Evolutionary conservation across 306 rosid genomes (phyloP).

Genomic region (barrel medic (Medicago truncatula)): MtrunA17r5.0-ANR NC_053043.1:44405501-44406000

Average conservation of each 20-base stretch:
- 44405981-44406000: slow-evolving; percentile 37
- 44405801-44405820: background rate
- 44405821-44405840: background rate
- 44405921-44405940: slow-evolving; percentile 22
- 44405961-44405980: slow-evolving; percentile 30
- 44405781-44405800: background rate
- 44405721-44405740: background rate
- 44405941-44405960: slow-evolving; percentile 27
- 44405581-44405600: no score
- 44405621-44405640: no score
- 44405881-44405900: slow-evolving; percentile 31
- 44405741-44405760: background rate
- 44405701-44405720: no score
- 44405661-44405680: no score
- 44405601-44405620: no score
- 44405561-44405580: no score
- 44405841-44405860: background rate
- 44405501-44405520: no score
- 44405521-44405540: no score
- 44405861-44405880: background rate
- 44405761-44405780: background rate
- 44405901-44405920: background rate
- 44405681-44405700: no score
- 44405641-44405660: no score
- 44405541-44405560: no score